A percentile compares a stretch with the other conserved stretches of the same genome.
Evolutionary conservation across 1,139 yeast genomes (phyloP).

Genomic region (Taiozyma sp.): DNA sequence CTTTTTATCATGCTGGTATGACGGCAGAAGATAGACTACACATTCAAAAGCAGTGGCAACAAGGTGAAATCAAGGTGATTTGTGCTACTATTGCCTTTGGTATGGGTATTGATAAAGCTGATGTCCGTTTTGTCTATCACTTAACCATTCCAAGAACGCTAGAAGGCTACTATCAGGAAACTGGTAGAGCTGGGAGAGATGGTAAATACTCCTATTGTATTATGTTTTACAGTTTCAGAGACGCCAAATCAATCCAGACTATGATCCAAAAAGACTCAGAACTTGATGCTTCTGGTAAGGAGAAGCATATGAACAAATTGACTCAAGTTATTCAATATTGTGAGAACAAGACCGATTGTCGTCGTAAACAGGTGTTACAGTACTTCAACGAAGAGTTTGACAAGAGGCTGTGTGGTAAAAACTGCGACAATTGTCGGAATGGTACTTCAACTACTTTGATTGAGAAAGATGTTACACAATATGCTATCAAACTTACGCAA

Average conservation of each 20-base stretch:
- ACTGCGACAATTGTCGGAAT: slow-evolving; percentile 81
- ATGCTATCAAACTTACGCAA: slow-evolving; percentile 53
- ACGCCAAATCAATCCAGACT: slow-evolving; percentile 66
- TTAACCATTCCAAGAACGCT: slow-evolving; percentile 83
- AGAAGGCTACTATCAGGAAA: slow-evolving; percentile 96
- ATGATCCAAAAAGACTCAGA: slow-evolving; percentile 76
- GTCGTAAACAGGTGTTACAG: slow-evolving; percentile 81
- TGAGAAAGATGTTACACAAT: slow-evolving; percentile 63
- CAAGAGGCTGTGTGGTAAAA: slow-evolving; percentile 54
- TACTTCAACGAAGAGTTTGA: slow-evolving; percentile 85
- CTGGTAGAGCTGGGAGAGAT: slow-evolving; percentile 99
- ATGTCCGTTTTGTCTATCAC: slow-evolving; percentile 89
- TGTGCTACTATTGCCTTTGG: slow-evolving; percentile 99
- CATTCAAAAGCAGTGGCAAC: slow-evolving; percentile 82
- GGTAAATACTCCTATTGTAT: slow-evolving; percentile 78
- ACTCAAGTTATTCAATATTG: slow-evolving; percentile 88
- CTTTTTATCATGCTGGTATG: slow-evolving; percentile 94
- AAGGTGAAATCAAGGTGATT: slow-evolving; percentile 61
- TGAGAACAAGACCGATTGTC: slow-evolving; percentile 85
- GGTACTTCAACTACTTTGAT: slow-evolving; percentile 40
- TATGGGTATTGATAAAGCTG: slow-evolving; percentile 97
- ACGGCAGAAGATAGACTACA: slow-evolving; percentile 62
- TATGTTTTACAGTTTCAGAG: slow-evolving; percentile 73
- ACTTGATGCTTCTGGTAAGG: slow-evolving; percentile 57
- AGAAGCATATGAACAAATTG: slow-evolving; percentile 71